These are phyloP conservation scores for Mycena sp. DNA, from an alignment of 1,284 basidiomycete genomes.

Conservation along the genomic window DNA sequence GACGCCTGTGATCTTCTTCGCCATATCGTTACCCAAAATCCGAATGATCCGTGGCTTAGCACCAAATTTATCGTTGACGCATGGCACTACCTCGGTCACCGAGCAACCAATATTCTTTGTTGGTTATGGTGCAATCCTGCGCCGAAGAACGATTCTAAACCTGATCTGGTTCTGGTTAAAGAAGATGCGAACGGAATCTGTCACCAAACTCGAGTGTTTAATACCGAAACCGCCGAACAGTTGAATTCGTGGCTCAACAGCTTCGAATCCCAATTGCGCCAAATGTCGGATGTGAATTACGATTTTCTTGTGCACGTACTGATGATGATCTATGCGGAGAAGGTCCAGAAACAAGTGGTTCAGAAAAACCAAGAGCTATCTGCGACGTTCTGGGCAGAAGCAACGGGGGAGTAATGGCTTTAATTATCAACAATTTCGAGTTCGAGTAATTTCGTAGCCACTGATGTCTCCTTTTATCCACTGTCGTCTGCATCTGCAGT, in stretches of 20 bases:
- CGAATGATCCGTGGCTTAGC: constrained; percentile 9
- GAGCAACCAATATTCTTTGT: constrained; percentile 30
- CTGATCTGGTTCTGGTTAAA: constrained; percentile 36
- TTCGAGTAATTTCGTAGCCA: too few species aligned
- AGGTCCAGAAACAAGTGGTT: background rate
- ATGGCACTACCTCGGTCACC: constrained; percentile 25
- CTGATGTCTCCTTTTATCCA: too few species aligned
- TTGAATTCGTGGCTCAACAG: constrained; percentile 35
- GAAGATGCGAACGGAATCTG: constrained; percentile 29
- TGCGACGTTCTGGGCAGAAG: background rate
- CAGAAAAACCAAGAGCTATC: background rate
- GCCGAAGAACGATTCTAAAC: constrained; percentile 37
- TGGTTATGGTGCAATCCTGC: constrained; percentile 41
- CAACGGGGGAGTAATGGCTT: background rate
- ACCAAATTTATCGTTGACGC: constrained; percentile 24
- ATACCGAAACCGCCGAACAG: constrained; percentile 37
- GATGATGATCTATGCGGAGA: background rate
- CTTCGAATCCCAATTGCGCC: constrained; percentile 32
- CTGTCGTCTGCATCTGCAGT: too few species aligned
- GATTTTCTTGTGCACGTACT: background rate
- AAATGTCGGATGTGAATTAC: background rate
- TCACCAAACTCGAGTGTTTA: constrained; percentile 36
- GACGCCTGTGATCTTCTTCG: too few species aligned
- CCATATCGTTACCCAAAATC: background rate
- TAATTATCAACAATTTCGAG: too few species aligned